Evolutionary conservation across 352 stramenopile species (phyloP).

Genomic region (Phytophthora rubi): DNA sequence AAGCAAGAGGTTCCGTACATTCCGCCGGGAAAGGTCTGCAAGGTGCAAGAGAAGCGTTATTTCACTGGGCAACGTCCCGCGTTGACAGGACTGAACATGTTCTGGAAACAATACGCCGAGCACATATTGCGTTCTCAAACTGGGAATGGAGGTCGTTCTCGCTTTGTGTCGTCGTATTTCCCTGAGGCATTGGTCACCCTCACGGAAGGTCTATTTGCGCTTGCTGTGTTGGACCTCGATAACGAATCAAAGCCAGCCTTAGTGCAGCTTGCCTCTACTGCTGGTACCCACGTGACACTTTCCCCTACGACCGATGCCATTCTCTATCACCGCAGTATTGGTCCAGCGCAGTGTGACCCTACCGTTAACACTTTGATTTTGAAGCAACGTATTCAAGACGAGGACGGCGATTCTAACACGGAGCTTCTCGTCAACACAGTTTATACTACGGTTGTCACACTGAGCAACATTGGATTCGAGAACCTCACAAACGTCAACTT

Average conservation of each 20-base stretch:
- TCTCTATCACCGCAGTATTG: slow-evolving; percentile 65
- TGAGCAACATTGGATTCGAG: slow-evolving; percentile 61
- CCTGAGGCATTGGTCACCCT: slow-evolving; percentile 50
- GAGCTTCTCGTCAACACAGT: slow-evolving; percentile 61
- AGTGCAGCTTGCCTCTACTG: slow-evolving; percentile 23
- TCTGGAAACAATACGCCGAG: slow-evolving; percentile 68
- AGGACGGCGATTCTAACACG: slow-evolving; percentile 19
- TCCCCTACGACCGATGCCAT: slow-evolving; percentile 34
- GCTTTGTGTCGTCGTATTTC: slow-evolving; percentile 70
- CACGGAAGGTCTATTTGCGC: slow-evolving; percentile 59
- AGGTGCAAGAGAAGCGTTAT: slow-evolving; percentile 50
- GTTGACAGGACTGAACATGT: slow-evolving; percentile 51
- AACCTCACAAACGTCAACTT: slow-evolving; percentile 46
- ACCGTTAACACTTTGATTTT: slow-evolving; percentile 56
- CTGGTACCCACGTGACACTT: slow-evolving; percentile 23
- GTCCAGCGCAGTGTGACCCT: slow-evolving; percentile 18
- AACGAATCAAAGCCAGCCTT: slow-evolving; percentile 22
- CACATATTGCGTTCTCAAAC: slow-evolving; percentile 30
- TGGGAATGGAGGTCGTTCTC: background rate
- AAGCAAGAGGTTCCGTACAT: slow-evolving; percentile 44
- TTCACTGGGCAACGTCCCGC: slow-evolving; percentile 37
- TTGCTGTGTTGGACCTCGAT: slow-evolving; percentile 60
- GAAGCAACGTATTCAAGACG: slow-evolving; percentile 53
- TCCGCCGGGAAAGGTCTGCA: slow-evolving; percentile 51
- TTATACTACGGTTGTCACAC: slow-evolving; percentile 57